These are phyloP conservation scores for Ascochyta viciae-villosae DNA, from an alignment of 2,329 filamentous ascomycete species.

Conservation along the genomic window DNA sequence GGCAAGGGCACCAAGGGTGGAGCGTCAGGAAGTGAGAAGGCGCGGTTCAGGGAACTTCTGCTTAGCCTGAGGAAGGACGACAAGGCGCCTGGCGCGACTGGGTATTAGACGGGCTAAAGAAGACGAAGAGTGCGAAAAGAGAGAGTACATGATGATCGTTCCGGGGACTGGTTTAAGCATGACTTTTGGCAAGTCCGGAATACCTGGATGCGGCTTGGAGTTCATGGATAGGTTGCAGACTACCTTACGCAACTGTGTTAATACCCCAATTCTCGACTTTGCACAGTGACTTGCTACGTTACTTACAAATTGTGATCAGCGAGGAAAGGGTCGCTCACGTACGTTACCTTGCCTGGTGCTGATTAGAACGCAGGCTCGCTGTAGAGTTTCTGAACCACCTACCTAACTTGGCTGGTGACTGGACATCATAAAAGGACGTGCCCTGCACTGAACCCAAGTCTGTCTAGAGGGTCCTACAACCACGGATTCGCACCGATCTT, in stretches of 20 bases:
- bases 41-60: constrained; percentile 91
- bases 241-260: constrained; percentile 34
- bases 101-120: constrained; percentile 31
- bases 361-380: too few relatives aligned
- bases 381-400: too few relatives aligned
- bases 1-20: constrained; percentile 90
- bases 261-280: constrained; percentile 13
- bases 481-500: too few relatives aligned
- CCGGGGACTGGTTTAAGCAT: constrained; percentile 18
- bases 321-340: too few relatives aligned
- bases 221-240: constrained; percentile 32
- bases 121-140: neutral
- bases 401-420: too few relatives aligned
- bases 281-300: neutral
- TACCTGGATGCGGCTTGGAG: constrained; percentile 25
- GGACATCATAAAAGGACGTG: too few relatives aligned
- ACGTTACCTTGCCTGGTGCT: too few relatives aligned
- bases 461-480: too few relatives aligned
- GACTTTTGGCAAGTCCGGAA: constrained; percentile 21
- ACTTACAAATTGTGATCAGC: neutral
- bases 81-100: constrained; percentile 72
- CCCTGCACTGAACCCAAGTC: too few relatives aligned
- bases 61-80: constrained; percentile 91
- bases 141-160: constrained; percentile 17
- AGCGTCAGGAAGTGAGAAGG: constrained; percentile 89